Evolutionary conservation across 2,329 filamentous ascomycete genomes (phyloP).

Genomic region (Penicillium sp.): DNA sequence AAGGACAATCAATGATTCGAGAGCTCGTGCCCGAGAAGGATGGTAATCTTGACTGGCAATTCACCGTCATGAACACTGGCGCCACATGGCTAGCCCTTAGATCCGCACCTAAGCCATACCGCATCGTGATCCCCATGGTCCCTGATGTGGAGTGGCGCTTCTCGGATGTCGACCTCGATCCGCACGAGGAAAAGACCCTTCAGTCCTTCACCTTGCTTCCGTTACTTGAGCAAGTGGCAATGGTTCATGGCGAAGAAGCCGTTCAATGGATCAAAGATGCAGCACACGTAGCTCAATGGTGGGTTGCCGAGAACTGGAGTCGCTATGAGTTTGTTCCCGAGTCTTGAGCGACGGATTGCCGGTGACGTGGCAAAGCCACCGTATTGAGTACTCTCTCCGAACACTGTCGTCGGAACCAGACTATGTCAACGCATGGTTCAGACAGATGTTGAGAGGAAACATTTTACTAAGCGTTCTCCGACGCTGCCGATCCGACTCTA

Average conservation of each 20-base stretch:
- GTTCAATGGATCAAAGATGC: slow-evolving; percentile 38
- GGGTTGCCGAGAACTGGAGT: slow-evolving; percentile 35
- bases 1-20: slow-evolving; percentile 49
- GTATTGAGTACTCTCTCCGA: background rate
- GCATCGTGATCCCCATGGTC: slow-evolving; percentile 71
- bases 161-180: slow-evolving; percentile 34
- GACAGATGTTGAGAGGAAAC: background rate
- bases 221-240: slow-evolving; percentile 26
- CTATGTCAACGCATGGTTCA: background rate
- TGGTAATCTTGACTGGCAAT: slow-evolving; percentile 36
- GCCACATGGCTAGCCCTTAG: slow-evolving; percentile 60
- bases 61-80: slow-evolving; percentile 36
- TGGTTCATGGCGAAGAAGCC: slow-evolving; percentile 32
- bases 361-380: background rate
- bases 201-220: slow-evolving; percentile 33
- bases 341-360: background rate
- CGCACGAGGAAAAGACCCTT: slow-evolving; percentile 32
- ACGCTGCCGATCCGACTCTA: background rate
- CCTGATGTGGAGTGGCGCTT: slow-evolving; percentile 59
- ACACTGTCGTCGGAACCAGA: background rate
- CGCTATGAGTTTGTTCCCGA: slow-evolving; percentile 19
- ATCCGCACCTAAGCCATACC: slow-evolving; percentile 72
- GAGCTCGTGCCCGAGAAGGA: slow-evolving; percentile 36
- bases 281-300: slow-evolving; percentile 39
- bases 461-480: background rate